phyloP scores from a whole-genome alignment of 2,329 filamentous ascomycete species.

The Sporothrix inflata region DNA sequence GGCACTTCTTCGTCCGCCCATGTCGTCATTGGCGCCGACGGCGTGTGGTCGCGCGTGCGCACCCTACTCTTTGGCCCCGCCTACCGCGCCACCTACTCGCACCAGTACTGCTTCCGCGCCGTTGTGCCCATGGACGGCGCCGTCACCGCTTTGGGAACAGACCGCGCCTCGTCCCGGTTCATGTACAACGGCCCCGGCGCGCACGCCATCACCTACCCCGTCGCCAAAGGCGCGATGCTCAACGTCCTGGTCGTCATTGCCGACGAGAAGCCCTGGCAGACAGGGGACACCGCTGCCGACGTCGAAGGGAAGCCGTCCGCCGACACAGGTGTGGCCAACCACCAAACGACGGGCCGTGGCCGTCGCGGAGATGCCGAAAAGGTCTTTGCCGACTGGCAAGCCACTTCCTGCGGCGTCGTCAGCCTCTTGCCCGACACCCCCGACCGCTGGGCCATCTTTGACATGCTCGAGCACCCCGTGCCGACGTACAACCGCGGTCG shows the following conservation, averaged over 20 bases:
- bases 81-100: conserved; percentile 52
- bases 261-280: conserved; percentile 45
- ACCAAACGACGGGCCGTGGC: conserved; percentile 42
- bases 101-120: conserved; percentile 65
- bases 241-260: conserved; percentile 58
- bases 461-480: conserved; percentile 51
- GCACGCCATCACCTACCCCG: conserved; percentile 65
- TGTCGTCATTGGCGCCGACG: conserved; percentile 63
- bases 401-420: conserved; percentile 43
- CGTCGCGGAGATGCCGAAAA: conserved; percentile 45
- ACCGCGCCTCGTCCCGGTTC: conserved; percentile 53
- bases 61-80: conserved; percentile 55
- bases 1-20: conserved; percentile 40
- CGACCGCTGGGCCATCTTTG: conserved; percentile 61
- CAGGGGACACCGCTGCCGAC: background rate
- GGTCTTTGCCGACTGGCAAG: conserved; percentile 49
- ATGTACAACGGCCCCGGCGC: conserved; percentile 61
- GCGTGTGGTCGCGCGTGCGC: conserved; percentile 62
- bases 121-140: conserved; percentile 64
- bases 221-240: conserved; percentile 57
- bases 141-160: conserved; percentile 51
- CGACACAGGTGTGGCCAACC: conserved; percentile 36
- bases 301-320: conserved; percentile 4
- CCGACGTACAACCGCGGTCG: conserved; percentile 48
- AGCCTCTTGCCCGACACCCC: conserved; percentile 51